These are phyloP conservation scores for Arachis monticola DNA, from an alignment of 331 rosid genomes.

Conservation along the genomic window DNA sequence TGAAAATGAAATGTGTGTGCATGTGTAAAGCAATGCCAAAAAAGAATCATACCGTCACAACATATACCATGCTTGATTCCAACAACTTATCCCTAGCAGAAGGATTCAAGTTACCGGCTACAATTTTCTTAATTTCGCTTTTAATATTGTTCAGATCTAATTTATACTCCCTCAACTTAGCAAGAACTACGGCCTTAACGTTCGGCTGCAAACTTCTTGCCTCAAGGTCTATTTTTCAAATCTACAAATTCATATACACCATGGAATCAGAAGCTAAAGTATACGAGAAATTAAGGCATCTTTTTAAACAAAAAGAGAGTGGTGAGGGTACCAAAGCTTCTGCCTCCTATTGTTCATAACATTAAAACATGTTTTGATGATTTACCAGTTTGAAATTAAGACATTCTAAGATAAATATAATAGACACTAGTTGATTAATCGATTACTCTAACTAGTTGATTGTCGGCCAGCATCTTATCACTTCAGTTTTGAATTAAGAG, in stretches of 20 bases:
- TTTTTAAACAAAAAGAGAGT: slow-evolving; percentile 22
- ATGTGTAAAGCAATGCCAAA: neutral
- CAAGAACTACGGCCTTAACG: slow-evolving; percentile 54
- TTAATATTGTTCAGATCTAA: slow-evolving; percentile 78
- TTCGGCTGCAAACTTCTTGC: slow-evolving; percentile 71
- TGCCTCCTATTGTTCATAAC: slow-evolving; percentile 44
- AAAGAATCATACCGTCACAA: slow-evolving; percentile 54
- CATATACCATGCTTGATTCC: slow-evolving; percentile 71
- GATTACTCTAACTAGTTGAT: too few relatives aligned
- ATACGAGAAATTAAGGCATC: slow-evolving; percentile 18
- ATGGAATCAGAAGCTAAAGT: slow-evolving; percentile 28
- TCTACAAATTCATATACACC: slow-evolving; percentile 41
- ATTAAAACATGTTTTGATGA: neutral
- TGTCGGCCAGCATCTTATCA: too few relatives aligned
- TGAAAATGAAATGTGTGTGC: slow-evolving; percentile 2
- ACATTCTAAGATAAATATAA: neutral
- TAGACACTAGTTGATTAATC: too few relatives aligned
- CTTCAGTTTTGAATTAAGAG: too few relatives aligned
- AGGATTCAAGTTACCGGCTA: slow-evolving; percentile 57
- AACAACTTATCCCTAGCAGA: slow-evolving; percentile 70
- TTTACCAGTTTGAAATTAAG: neutral
- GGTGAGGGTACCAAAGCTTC: slow-evolving; percentile 65
- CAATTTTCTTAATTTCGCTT: slow-evolving; percentile 65
- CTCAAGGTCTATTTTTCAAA: slow-evolving; percentile 73
- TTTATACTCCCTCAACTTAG: slow-evolving; percentile 75